Evolutionary conservation across 228 moss, liverwort and hornwort species (phyloP), one percentile per base, ranked within the genome.

Genomic region (Sphagnum magellanicum): DNA sequence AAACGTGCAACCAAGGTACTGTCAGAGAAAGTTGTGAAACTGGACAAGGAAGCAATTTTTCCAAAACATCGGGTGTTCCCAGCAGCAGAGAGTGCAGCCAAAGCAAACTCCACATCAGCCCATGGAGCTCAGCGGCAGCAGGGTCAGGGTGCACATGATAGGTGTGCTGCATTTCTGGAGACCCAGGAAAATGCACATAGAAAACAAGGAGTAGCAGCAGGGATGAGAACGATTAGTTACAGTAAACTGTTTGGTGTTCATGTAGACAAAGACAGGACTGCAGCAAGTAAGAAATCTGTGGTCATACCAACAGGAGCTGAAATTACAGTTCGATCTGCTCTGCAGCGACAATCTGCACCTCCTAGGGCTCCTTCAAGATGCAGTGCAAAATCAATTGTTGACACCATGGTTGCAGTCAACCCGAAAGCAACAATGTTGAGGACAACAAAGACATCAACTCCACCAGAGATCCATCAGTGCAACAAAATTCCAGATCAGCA

Each of bases 211-310:
- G 32, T 32, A 60, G 65, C 49, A 5, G 59, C 57, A 63, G 71
- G 64, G 13, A 64, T 72, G 10, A 73, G 68, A 61, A 73, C 78
- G 66, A 55, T 16, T 53, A 75, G 74, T 51, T 83, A 79, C 60
- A 76, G 66, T 49, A 58, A 63, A 51, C 74, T 79, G 3, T 83
- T 83, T 66, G 75, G 68, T 1, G 67, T 50, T 16, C 78, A 74
- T 46, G 81, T 78, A 60, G 75, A 71, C 6, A 76, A 66, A 11
- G 76, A 58, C 5, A 81, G 76, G 70, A 80, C 62, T 66, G 78
- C 78, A 78, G 75, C 66, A 14, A 52, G 16, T 57, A 79, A 79
- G 74, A 81, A 65, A 50, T 52, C 51, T 58, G 52, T 48, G 71
- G 51, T 60, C 11, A 69, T 58, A 0, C 7, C 63, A 67, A 84